Conservation (phyloP, 1,139 yeast species). For the Geotrichum australiense region DNA sequence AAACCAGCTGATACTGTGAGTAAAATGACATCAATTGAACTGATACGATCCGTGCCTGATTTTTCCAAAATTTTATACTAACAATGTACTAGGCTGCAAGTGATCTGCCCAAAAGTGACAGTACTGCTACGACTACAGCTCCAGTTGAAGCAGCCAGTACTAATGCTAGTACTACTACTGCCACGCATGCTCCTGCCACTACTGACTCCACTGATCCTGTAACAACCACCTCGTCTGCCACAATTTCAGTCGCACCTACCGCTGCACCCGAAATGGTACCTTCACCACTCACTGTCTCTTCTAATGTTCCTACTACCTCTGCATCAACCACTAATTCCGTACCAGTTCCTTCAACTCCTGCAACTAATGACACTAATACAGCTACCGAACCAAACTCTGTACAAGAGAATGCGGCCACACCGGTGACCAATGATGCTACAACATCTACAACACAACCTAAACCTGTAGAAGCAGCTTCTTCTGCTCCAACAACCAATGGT, state of each 20-base stretch:
- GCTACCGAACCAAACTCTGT: slow-evolving; percentile 2
- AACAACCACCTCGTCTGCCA: slow-evolving; percentile 8
- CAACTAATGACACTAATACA: background rate
- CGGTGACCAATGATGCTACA: background rate
- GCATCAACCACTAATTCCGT: background rate
- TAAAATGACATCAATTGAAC: too few species aligned
- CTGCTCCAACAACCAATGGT: background rate
- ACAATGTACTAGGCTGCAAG: background rate
- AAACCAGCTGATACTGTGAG: too few species aligned
- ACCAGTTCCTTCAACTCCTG: background rate
- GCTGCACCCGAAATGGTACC: slow-evolving; percentile 14
- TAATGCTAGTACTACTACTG: background rate
- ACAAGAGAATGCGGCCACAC: background rate
- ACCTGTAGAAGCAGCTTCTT: background rate
- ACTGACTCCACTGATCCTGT: slow-evolving; percentile 15
- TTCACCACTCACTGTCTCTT: too few species aligned
- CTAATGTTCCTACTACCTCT: slow-evolving; percentile 18
- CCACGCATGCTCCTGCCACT: slow-evolving; percentile 8
- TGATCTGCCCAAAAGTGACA: background rate
- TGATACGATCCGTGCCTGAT: too few species aligned
- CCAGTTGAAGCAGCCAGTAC: background rate
- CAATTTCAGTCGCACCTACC: slow-evolving; percentile 16
- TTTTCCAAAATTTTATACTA: too few species aligned
- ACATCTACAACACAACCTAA: background rate
- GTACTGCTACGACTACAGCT: background rate